Percentiles rank a stretch among this genome's conserved stretches.
These are phyloP conservation scores for Luffa aegyptiaca DNA, from an alignment of 306 rosid genomes.

Conservation along the genomic window DNA sequence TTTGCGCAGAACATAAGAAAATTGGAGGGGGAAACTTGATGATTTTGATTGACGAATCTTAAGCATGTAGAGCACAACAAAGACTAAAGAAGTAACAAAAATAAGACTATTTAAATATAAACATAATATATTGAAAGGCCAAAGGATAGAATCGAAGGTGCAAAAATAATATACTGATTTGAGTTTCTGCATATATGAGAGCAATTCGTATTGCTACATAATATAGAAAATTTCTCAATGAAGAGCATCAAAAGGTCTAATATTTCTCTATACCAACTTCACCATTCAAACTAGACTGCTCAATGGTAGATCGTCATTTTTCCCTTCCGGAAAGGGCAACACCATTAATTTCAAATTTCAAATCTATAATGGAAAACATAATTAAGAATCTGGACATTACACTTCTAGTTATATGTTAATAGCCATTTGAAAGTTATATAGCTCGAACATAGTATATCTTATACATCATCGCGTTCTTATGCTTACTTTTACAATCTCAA, in stretches of 20 bases:
- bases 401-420: neutral
- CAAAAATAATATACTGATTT: neutral
- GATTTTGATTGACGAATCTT: neutral
- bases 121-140: neutral
- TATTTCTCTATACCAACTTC: neutral
- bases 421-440: neutral
- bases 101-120: neutral
- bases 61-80: neutral
- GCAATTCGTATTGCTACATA: neutral
- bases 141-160: neutral
- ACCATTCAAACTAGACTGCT: neutral
- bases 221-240: neutral
- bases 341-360: neutral
- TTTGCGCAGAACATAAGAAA: neutral
- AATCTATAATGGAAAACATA: neutral
- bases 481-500: neutral
- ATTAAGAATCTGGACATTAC: neutral
- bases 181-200: neutral
- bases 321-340: neutral
- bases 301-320: neutral
- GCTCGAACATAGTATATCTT: neutral
- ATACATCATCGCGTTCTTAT: neutral
- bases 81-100: neutral
- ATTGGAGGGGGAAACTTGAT: neutral
- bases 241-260: neutral